Evolutionary conservation across 495 filamentous ascomycete species (phyloP), one percentile per base, ranked within the genome.

Genomic region (Hypoxylon fuscum): DNA sequence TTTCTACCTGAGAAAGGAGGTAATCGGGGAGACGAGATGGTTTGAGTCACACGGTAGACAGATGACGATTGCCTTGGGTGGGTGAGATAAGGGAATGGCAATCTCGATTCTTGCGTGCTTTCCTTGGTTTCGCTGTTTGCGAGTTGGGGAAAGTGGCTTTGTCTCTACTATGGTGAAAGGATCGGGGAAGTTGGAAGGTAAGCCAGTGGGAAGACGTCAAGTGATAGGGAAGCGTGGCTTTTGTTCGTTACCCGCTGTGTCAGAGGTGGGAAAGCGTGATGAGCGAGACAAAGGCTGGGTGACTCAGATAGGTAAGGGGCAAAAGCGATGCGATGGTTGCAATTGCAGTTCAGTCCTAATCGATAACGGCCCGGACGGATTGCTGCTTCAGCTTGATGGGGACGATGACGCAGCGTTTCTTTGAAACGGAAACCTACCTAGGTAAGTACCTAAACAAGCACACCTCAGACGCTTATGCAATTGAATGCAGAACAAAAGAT

Each of bases 11-110:
- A 29, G 53, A 65, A 55, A 50, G 44, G 32, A 51, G 43, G 45
- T 38, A 43, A 64, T 56, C 11, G 6, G 50, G 56, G 23, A 44
- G 47, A 44, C 8, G 25, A 27, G 25, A 27, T 4, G 52, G 62
- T 48, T 45, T 55, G 62, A 53, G 62, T 62, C 47, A 61, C 37
- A 45, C 23, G 54, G 52, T 40, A 42, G 35, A 49, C 32, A 29
- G 44, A 71, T 64, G 66, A 67, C 59, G 59, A 56, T 68, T 66
- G n/a, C n/a, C n/a, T n/a, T n/a, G n/a, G n/a, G n/a, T n/a, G 64
- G 62, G 62, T 65, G 64, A 69, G 59, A 62, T 43, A 21, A 57
- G 18, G 59, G 57, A 54, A 63, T 59, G 64, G n/a, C n/a, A n/a
- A n/a, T n/a, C n/a, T n/a, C n/a, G n/a, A n/a, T n/a, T 67, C 64